phyloP scores from a whole-genome alignment of 371 early-diverging fungal species.

The Basidiobolus meristosporus region DNA sequence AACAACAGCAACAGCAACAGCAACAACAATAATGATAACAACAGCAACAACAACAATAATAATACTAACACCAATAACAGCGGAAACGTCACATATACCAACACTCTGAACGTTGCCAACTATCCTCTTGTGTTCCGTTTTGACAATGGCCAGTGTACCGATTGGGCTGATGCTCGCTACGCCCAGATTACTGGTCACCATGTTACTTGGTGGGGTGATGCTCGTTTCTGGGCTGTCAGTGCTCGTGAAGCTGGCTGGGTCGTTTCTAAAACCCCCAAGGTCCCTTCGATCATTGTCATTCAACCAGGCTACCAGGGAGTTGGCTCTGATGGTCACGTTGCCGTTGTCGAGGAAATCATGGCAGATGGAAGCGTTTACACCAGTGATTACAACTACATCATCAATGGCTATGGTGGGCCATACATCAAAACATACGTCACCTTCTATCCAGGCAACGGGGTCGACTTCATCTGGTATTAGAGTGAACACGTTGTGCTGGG shows the following conservation, averaged over 20 bases:
- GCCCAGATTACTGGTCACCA: constrained; percentile 1
- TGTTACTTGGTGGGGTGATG: background rate
- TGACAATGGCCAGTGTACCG: constrained; percentile 4
- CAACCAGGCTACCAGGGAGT: background rate
- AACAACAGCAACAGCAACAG: background rate
- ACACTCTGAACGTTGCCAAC: background rate
- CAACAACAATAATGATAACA: background rate
- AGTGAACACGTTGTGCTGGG: too few species aligned
- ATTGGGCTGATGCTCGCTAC: constrained; percentile 4
- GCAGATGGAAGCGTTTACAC: background rate
- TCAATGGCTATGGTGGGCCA: too few species aligned
- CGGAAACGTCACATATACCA: background rate
- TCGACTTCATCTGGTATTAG: too few species aligned
- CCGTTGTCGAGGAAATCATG: constrained; percentile 1
- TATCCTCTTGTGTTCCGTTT: background rate
- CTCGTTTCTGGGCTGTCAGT: background rate
- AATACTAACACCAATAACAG: background rate
- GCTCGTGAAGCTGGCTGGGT: constrained; percentile 1
- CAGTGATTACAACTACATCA: too few species aligned
- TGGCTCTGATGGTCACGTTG: constrained; percentile 1
- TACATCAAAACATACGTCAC: too few species aligned
- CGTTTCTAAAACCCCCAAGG: background rate
- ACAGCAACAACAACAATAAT: background rate
- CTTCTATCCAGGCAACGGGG: too few species aligned
- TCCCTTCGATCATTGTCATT: constrained; percentile 2